Percentiles rank a stretch among this genome's conserved stretches.
Evolutionary conservation across 2,329 filamentous ascomycete genomes (phyloP).

Genomic region (Rutstroemia sydowiana): DNA sequence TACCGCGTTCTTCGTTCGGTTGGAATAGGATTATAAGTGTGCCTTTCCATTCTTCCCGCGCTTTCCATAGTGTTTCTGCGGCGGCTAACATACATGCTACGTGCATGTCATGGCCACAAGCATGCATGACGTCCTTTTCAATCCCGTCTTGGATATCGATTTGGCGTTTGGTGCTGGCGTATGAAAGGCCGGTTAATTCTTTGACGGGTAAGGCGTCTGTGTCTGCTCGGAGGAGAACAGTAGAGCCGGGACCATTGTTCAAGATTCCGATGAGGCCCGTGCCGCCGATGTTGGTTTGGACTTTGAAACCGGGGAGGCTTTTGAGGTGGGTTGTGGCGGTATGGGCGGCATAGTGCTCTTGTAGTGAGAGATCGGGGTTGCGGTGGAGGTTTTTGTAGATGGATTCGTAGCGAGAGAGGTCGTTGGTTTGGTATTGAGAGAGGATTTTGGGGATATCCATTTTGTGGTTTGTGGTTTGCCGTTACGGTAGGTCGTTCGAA

Average conservation of each 20-base stretch:
- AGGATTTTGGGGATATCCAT: conserved; percentile 14
- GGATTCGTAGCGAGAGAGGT: conserved; percentile 36
- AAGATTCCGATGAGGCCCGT: conserved; percentile 49
- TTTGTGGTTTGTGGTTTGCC: background rate
- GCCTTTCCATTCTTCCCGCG: conserved; percentile 46
- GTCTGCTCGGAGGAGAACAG: conserved; percentile 51
- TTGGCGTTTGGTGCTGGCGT: conserved; percentile 40
- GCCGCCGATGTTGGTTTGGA: conserved; percentile 48
- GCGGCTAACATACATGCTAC: conserved; percentile 50
- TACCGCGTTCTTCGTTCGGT: conserved; percentile 52
- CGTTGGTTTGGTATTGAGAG: conserved; percentile 10
- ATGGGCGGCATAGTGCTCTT: conserved; percentile 45
- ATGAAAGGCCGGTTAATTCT: conserved; percentile 47
- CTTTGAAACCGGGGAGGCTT: conserved; percentile 32
- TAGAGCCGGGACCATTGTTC: conserved; percentile 46
- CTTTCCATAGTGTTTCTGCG: conserved; percentile 39
- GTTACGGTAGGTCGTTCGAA: too few species aligned
- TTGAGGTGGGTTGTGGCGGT: conserved; percentile 37
- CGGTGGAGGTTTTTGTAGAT: conserved; percentile 53
- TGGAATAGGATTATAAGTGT: conserved; percentile 62
- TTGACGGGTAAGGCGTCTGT: conserved; percentile 53
- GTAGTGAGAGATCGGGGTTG: conserved; percentile 51
- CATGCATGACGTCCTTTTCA: conserved; percentile 55
- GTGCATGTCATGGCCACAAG: conserved; percentile 62
- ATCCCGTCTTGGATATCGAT: conserved; percentile 34